Evolutionary conservation across 164 flowering plant species (phyloP), one percentile per base, ranked within the genome.

Genomic region (Umbellularia californica): DNA sequence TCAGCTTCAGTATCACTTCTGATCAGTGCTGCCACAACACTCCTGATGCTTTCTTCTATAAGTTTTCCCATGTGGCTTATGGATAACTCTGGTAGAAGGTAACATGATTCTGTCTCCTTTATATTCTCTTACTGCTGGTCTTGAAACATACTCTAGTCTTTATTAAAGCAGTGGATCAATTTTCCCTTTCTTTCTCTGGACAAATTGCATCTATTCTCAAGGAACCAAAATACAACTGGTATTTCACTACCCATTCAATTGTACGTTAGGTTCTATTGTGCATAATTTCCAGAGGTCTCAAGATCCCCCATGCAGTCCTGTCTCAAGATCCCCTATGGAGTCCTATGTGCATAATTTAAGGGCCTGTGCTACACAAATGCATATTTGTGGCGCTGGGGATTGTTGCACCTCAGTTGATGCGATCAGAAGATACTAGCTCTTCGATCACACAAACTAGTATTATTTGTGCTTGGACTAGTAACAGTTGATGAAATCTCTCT

Each of bases 31-130:
- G 6, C 91, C 67, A 95, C 97, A 55, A 95, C 93, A 65, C 82
- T 93, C 70, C 74, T 95, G 82, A 93, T 95, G 98, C 95, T 93
- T 81, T 97, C 97, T 50, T 83, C 86, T 62, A 94, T 94, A 62
- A 93, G 84, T 69, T 85, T 92, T 73, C 97, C 97, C 50, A 94
- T 94, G 97, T 84, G 89, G 83, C 91, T 94, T 69, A 90, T 94
- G 95, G 98, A 94, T 82, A 47, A 89, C 47, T 68, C 97, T 30
- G 98, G 98, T 13, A 85, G 98, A 85, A 89, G 98, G 98, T 94
- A 86, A 70, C n/a, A n/a, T 15, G 12, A 20, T 64, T 28, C 19
- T 55, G 5, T 50, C 35, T 47, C 41, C 19, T 24, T 50, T 20
- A 50, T 30, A 33, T 25, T 28, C 3, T 27, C 66, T 20, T 55